Conservation (phyloP, 495 filamentous ascomycete genomes). For the Trichoderma erinaceum region DNA sequence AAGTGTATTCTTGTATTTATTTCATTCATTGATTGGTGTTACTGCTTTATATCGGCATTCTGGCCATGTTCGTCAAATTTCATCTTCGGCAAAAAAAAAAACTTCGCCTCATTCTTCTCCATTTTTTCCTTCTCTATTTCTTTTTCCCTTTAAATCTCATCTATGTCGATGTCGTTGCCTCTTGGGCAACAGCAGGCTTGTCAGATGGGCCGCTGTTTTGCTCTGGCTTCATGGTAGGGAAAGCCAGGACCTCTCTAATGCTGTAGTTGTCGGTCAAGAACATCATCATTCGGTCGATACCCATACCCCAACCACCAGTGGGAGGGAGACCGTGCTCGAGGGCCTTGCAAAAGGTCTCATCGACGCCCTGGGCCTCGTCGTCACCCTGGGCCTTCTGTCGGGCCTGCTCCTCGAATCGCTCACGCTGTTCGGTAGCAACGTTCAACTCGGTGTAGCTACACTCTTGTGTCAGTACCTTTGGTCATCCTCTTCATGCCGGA, state of each 20-base stretch:
- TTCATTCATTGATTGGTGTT: background rate
- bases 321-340: slow-evolving; percentile 86
- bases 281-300: slow-evolving; percentile 95
- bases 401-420: slow-evolving; percentile 95
- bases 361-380: slow-evolving; percentile 91
- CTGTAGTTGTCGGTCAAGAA: slow-evolving; percentile 91
- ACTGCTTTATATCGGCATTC: background rate
- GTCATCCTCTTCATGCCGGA: slow-evolving; percentile 34
- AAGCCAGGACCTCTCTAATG: slow-evolving; percentile 94
- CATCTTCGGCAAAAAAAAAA: background rate
- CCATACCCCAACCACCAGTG: slow-evolving; percentile 95
- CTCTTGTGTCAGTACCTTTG: slow-evolving; percentile 51
- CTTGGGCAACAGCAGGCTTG: background rate
- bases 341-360: slow-evolving; percentile 84
- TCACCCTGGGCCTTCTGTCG: slow-evolving; percentile 93
- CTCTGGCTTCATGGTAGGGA: slow-evolving; percentile 56
- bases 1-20: background rate
- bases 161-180: background rate
- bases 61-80: background rate
- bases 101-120: background rate
- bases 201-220: background rate
- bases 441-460: slow-evolving; percentile 95
- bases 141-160: background rate
- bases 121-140: background rate
- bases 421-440: slow-evolving; percentile 88